These are phyloP conservation scores for Daldinia vernicosa DNA, from an alignment of 495 filamentous ascomycete genomes.

Conservation along the genomic window DNA sequence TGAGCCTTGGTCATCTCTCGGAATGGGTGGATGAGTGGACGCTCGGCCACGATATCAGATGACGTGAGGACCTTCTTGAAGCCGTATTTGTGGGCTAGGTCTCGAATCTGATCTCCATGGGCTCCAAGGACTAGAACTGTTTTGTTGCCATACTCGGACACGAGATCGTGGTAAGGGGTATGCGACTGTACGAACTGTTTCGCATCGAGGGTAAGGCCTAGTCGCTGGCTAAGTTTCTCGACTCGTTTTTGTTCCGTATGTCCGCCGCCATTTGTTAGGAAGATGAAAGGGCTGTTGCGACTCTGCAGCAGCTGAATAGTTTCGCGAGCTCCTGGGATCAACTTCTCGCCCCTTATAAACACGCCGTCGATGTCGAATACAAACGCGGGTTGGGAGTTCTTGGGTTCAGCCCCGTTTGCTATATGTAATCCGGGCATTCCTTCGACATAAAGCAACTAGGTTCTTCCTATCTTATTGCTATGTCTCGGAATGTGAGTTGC, in stretches of 20 bases:
- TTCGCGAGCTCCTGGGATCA: constrained; percentile 72
- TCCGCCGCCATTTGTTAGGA: constrained; percentile 88
- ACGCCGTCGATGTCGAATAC: constrained; percentile 92
- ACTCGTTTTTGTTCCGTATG: constrained; percentile 75
- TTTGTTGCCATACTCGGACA: constrained; percentile 66
- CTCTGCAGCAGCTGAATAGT: constrained; percentile 70
- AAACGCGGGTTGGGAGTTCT: constrained; percentile 65
- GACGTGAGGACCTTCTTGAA: constrained; percentile 81
- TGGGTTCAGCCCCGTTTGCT: constrained; percentile 2
- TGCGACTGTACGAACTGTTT: constrained; percentile 82
- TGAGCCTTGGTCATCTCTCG: constrained; percentile 66
- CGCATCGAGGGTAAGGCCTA: constrained; percentile 63
- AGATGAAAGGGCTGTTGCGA: constrained; percentile 76
- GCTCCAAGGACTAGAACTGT: constrained; percentile 77
- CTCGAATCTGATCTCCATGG: constrained; percentile 72
- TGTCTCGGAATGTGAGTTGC: not conserved
- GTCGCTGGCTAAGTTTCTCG: constrained; percentile 68
- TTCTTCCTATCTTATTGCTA: not conserved
- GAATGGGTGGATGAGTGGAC: constrained; percentile 78
- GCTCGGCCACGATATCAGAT: constrained; percentile 72
- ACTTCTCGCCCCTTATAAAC: constrained; percentile 73
- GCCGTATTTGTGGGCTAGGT: constrained; percentile 78
- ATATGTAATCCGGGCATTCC: not conserved
- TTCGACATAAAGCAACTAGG: not conserved
- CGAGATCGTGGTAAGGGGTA: constrained; percentile 71